Conservation (phyloP, 2,329 filamentous ascomycete genomes). For the Pezicula neosporulosa region DNA sequence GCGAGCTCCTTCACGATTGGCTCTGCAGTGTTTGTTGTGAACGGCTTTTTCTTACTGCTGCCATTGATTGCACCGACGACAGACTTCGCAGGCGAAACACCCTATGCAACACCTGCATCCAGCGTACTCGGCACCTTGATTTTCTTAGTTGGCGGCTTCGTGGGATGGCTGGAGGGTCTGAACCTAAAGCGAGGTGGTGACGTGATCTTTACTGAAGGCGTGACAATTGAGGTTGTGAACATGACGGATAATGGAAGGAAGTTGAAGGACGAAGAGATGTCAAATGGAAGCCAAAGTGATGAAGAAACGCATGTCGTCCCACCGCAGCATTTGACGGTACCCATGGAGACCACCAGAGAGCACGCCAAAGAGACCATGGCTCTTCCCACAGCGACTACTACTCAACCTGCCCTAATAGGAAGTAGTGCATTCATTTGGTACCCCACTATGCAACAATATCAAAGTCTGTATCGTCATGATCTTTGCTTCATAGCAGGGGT, state of each 20-base stretch:
- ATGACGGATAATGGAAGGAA: not conserved
- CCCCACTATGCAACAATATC: slow-evolving; percentile 9
- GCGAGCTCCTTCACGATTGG: slow-evolving; percentile 15
- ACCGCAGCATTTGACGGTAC: not conserved
- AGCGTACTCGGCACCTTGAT: slow-evolving; percentile 13
- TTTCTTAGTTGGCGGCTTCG: slow-evolving; percentile 15
- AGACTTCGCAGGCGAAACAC: slow-evolving; percentile 5
- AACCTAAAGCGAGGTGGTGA: slow-evolving; percentile 12
- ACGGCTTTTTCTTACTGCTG: slow-evolving; percentile 17
- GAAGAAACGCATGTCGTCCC: not conserved
- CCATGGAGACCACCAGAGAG: not conserved
- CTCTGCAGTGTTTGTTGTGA: slow-evolving; percentile 16
- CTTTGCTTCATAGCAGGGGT: slow-evolving; percentile 8
- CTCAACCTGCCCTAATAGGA: slow-evolving; percentile 11
- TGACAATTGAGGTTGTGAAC: slow-evolving; percentile 4
- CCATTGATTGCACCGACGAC: slow-evolving; percentile 12
- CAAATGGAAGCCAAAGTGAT: slow-evolving; percentile 2
- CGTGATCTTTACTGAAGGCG: slow-evolving; percentile 8
- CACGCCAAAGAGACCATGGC: not conserved
- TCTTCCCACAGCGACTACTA: not conserved
- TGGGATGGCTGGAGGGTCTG: slow-evolving; percentile 15
- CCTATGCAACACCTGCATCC: slow-evolving; percentile 13
- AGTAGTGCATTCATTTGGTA: slow-evolving; percentile 12
- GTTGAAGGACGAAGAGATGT: not conserved
- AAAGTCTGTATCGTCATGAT: slow-evolving; percentile 7